phyloP scores from a whole-genome alignment of 2,329 filamentous ascomycete species.

The Chaetomiaceae sp. region DNA sequence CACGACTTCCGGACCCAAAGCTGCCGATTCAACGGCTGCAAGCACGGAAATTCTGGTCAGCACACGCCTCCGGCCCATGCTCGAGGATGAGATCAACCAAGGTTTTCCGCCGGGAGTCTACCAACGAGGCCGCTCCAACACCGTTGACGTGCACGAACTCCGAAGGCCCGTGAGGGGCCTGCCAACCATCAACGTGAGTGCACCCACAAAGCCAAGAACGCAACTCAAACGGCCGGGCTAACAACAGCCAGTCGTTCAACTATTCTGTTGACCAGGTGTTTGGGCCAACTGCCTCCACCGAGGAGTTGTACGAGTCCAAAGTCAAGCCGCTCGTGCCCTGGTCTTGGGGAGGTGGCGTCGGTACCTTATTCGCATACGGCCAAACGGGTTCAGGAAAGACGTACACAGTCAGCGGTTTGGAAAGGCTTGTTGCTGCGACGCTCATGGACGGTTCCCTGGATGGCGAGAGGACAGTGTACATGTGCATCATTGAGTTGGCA shows the following conservation, averaged over 20 bases:
- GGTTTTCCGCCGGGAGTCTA: slow-evolving; percentile 27
- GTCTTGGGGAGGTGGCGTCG: slow-evolving; percentile 41
- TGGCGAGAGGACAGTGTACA: slow-evolving; percentile 18
- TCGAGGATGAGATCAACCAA: slow-evolving; percentile 29
- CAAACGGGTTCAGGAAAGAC: slow-evolving; percentile 47
- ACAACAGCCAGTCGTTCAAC: slow-evolving; percentile 27
- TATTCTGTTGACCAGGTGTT: slow-evolving; percentile 35
- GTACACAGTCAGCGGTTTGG: slow-evolving; percentile 37
- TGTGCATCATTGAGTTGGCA: slow-evolving; percentile 23
- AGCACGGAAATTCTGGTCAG: slow-evolving; percentile 31
- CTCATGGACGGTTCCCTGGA: slow-evolving; percentile 20
- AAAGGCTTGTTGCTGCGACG: slow-evolving; percentile 34
- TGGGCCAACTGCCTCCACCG: slow-evolving; percentile 30
- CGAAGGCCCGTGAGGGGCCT: slow-evolving; percentile 28
- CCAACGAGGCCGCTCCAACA: slow-evolving; percentile 20
- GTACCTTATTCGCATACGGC: slow-evolving; percentile 44
- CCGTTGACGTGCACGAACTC: slow-evolving; percentile 35
- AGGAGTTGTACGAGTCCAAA: slow-evolving; percentile 36
- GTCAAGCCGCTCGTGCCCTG: slow-evolving; percentile 39
- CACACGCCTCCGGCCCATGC: slow-evolving; percentile 33
- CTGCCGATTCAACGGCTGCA: neutral
- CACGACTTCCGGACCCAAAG: neutral
- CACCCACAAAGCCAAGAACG: neutral
- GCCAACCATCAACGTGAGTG: slow-evolving; percentile 28
- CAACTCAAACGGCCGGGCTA: neutral